Base-by-base conservation (phyloP, 176 grass and related monocot genomes). In the Bothriochloa decipiens region DNA sequence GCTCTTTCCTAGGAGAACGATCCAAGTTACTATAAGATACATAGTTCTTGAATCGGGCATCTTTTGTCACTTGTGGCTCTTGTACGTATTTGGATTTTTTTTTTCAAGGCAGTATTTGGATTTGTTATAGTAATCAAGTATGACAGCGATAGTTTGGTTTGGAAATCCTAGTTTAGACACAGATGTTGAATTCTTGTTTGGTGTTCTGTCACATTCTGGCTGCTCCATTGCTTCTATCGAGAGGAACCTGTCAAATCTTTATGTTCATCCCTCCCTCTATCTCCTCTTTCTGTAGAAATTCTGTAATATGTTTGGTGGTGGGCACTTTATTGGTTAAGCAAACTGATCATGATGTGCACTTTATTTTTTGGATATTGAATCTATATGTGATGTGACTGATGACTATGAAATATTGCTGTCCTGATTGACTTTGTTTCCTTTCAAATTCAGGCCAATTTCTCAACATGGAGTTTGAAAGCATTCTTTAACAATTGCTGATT, bases 371-470 rank as follows among this genome's bases (percentile, higher is more conserved):
- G n/a, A 8, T 67, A 11, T 49, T 84, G 46, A 65, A 27, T 88
- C 45, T 53, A 64, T 77, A 28, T 71, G 16, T 71, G 58, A 61
- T 12, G 58, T 61, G n/a, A n/a, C 2, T 65, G 23, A 58, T 80
- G 37, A n/a, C 49, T 75, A 75, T 63, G 72, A 73, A 82, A 68
- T 57, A 66, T 62, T 62, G 11, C 33, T 74, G 22, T 66, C 27
- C 46, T 60, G n/a, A 11, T 8, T 83, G 60, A 68, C 37, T 67
- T 85, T 55, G 32, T 60, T 68, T 16, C 39, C 49, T 67, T 68
- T 63, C 46, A 83, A 66, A 86, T 83, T 74, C 75, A 83, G 84
- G 80, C 22, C 10, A 61, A 43, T 18, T 68, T 22, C 60, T 79
- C 27, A 68, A 68, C 29, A 75, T 60, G 47, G 62, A 68, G 74